These are phyloP conservation scores for Lasiosphaeriaceae sp. DNA, from an alignment of 495 filamentous ascomycete species.

Conservation along the genomic window DNA sequence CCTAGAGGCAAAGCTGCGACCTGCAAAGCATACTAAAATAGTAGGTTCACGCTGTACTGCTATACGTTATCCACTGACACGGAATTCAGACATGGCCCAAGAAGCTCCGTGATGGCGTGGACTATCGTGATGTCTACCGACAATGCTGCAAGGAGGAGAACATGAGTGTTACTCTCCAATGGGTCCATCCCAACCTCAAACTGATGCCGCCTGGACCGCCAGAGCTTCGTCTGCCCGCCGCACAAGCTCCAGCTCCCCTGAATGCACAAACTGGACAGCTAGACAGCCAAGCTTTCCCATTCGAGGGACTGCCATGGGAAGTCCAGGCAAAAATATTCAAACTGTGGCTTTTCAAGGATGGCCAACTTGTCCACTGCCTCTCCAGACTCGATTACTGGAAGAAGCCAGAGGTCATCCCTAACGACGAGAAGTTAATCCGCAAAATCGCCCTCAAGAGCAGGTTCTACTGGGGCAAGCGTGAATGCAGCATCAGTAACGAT, in stretches of 20 bases:
- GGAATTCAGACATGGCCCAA: conserved; percentile 6
- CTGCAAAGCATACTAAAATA: too few species aligned
- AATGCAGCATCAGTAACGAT: conserved; percentile 23
- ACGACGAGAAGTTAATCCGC: conserved; percentile 3
- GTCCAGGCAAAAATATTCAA: conserved; percentile 31
- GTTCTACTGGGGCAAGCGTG: conserved; percentile 29
- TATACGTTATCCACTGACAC: too few species aligned
- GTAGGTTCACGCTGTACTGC: too few species aligned
- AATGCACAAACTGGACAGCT: too few species aligned
- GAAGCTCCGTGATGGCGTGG: background rate
- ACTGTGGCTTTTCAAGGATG: conserved; percentile 20
- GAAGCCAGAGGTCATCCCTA: conserved; percentile 17
- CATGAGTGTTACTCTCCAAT: conserved; percentile 21
- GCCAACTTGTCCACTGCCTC: conserved; percentile 32
- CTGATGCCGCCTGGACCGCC: conserved; percentile 4
- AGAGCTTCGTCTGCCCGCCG: too few species aligned
- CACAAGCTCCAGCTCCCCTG: too few species aligned
- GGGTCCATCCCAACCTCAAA: conserved; percentile 26
- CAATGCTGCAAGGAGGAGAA: conserved; percentile 31
- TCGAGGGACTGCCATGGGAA: too few species aligned
- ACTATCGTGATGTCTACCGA: conserved; percentile 10
- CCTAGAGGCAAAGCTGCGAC: too few species aligned
- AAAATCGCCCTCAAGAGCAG: conserved; percentile 17
- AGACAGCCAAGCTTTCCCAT: too few species aligned
- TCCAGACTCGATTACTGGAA: conserved; percentile 34